phyloP scores from a whole-genome alignment of 106 monocot species.

The Posidonia australis region DNA sequence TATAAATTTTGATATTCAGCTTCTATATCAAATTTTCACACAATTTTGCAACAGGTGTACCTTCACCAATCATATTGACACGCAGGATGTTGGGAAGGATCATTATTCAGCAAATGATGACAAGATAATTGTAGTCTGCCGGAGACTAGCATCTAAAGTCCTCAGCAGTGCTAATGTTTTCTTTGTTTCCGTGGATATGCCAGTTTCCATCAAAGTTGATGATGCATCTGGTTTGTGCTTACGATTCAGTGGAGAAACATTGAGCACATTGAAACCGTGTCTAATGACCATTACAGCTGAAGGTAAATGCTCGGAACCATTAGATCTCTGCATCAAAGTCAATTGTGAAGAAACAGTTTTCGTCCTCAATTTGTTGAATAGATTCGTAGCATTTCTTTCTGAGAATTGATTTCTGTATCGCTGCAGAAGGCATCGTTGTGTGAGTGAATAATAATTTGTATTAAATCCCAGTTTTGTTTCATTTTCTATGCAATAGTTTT shows the following conservation, averaged over 20 bases:
- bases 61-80: slow-evolving; percentile 49
- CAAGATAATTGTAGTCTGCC: slow-evolving; percentile 43
- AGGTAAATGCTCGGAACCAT: slow-evolving; percentile 50
- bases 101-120: slow-evolving; percentile 27
- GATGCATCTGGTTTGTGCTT: slow-evolving; percentile 62
- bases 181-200: slow-evolving; percentile 75
- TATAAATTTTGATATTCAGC: neutral
- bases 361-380: slow-evolving; percentile 83
- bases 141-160: slow-evolving; percentile 58
- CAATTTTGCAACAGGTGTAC: slow-evolving; percentile 36
- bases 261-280: slow-evolving; percentile 71
- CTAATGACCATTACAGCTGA: slow-evolving; percentile 46
- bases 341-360: slow-evolving; percentile 92
- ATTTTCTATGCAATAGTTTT: neutral
- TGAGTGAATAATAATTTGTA: neutral
- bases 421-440: neutral
- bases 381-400: slow-evolving; percentile 47
- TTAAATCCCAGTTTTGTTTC: neutral
- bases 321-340: slow-evolving; percentile 60
- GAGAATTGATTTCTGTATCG: neutral
- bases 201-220: slow-evolving; percentile 48
- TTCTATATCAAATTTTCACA: neutral
- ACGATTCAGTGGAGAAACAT: slow-evolving; percentile 64
- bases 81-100: slow-evolving; percentile 12
- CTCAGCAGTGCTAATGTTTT: slow-evolving; percentile 61